These are phyloP conservation scores for Colletotrichum brevisporum DNA, from an alignment of 2,329 filamentous ascomycete species.

Conservation along the genomic window DNA sequence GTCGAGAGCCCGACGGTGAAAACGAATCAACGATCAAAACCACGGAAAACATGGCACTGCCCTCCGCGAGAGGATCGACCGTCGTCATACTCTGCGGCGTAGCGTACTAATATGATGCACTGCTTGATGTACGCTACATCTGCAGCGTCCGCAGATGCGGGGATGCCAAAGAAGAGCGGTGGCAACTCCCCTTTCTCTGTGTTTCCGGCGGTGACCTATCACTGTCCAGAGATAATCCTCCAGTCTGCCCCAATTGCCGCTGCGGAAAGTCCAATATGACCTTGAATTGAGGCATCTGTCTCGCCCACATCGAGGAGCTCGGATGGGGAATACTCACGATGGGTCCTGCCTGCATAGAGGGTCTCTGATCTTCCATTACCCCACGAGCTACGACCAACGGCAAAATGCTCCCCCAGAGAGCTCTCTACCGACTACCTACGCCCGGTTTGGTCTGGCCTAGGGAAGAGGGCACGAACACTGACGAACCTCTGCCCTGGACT, in stretches of 20 bases:
- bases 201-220: constrained; percentile 11
- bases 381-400: background rate
- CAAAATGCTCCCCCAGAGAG: background rate
- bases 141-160: constrained; percentile 25
- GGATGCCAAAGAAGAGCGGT: constrained; percentile 20
- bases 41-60: constrained; percentile 21
- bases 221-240: constrained; percentile 1
- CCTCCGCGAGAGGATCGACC: constrained; percentile 14
- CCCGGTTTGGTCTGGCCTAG: background rate
- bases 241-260: constrained; percentile 13
- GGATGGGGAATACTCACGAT: constrained; percentile 13
- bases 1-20: background rate
- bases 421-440: background rate
- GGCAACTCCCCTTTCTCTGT: constrained; percentile 22
- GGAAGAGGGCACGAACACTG: background rate
- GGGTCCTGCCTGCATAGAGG: constrained; percentile 5
- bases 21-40: constrained; percentile 8
- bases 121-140: constrained; percentile 1
- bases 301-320: background rate
- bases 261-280: background rate
- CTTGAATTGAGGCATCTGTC: background rate
- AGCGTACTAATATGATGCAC: background rate
- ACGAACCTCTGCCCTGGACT: constrained; percentile 1
- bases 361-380: background rate
- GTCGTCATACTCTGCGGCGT: constrained; percentile 17